Evolutionary conservation across 2,329 filamentous ascomycete species (phyloP).

Genomic region (Aspergillus sp.): DNA sequence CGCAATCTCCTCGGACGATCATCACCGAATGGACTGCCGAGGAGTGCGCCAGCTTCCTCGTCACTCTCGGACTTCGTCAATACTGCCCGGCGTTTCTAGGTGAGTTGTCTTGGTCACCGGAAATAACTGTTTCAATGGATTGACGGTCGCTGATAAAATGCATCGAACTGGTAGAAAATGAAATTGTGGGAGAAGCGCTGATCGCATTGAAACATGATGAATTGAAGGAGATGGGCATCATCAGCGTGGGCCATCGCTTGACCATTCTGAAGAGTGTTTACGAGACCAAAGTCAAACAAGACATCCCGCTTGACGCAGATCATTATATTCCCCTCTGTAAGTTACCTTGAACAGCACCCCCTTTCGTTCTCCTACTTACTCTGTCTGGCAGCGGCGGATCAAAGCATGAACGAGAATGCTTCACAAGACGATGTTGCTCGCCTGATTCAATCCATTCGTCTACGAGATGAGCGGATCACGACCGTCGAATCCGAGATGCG

Average conservation of each 20-base stretch:
- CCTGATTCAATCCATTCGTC: slow-evolving; percentile 81
- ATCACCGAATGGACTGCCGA: slow-evolving; percentile 69
- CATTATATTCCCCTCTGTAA: slow-evolving; percentile 91
- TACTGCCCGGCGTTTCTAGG: slow-evolving; percentile 82
- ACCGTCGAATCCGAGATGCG: slow-evolving; percentile 80
- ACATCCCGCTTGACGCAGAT: slow-evolving; percentile 85
- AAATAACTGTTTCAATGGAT: background rate
- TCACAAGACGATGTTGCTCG: slow-evolving; percentile 92
- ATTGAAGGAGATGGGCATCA: slow-evolving; percentile 90
- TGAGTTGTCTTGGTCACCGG: slow-evolving; percentile 47
- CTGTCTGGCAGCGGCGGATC: slow-evolving; percentile 71
- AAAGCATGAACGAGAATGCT: slow-evolving; percentile 80
- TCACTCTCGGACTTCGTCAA: slow-evolving; percentile 74
- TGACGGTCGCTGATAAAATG: background rate
- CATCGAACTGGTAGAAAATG: slow-evolving; percentile 67
- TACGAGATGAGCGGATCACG: slow-evolving; percentile 87
- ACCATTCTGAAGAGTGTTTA: slow-evolving; percentile 96
- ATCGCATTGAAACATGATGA: slow-evolving; percentile 88
- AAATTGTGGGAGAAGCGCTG: slow-evolving; percentile 87
- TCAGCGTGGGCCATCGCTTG: slow-evolving; percentile 88
- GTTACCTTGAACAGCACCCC: slow-evolving; percentile 32
- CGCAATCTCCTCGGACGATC: slow-evolving; percentile 54
- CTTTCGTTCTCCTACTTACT: slow-evolving; percentile 7
- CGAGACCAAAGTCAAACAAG: slow-evolving; percentile 91
- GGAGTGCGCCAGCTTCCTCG: slow-evolving; percentile 87